Percentiles rank a stretch among this genome's conserved stretches.
These are phyloP conservation scores for Prunus mira DNA, from an alignment of 306 rosid genomes.

Conservation along the genomic window DNA sequence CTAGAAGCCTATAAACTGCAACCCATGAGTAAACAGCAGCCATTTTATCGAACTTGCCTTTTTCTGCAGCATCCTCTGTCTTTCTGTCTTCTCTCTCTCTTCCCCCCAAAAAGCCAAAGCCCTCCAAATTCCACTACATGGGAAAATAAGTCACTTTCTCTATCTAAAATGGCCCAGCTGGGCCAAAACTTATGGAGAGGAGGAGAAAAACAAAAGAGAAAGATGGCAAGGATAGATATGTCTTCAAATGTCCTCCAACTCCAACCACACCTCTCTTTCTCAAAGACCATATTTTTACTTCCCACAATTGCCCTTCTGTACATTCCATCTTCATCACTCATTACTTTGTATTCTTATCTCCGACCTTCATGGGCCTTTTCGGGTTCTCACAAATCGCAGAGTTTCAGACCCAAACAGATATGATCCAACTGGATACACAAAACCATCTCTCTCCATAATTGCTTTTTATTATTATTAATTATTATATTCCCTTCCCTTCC, in stretches of 20 bases:
- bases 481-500: neutral
- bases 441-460: neutral
- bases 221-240: constrained; percentile 21
- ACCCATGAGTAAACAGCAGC: constrained; percentile 15
- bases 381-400: constrained; percentile 23
- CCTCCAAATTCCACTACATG: neutral
- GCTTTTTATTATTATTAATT: neutral
- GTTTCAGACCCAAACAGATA: neutral
- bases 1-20: neutral
- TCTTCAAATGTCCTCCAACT: constrained; percentile 37
- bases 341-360: constrained; percentile 15
- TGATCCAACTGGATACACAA: constrained; percentile 1
- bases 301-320: constrained; percentile 45
- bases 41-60: constrained; percentile 12
- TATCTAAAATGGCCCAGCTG: constrained; percentile 33
- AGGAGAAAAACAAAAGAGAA: constrained; percentile 14
- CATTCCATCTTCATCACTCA: constrained; percentile 30
- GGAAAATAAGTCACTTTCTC: constrained; percentile 10
- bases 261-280: constrained; percentile 23
- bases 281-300: constrained; percentile 11
- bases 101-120: neutral
- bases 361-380: constrained; percentile 37
- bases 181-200: constrained; percentile 20
- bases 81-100: neutral
- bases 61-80: constrained; percentile 7